These are phyloP conservation scores for Penicillium freii DNA, from an alignment of 2,329 filamentous ascomycete species.

Conservation along the genomic window DNA sequence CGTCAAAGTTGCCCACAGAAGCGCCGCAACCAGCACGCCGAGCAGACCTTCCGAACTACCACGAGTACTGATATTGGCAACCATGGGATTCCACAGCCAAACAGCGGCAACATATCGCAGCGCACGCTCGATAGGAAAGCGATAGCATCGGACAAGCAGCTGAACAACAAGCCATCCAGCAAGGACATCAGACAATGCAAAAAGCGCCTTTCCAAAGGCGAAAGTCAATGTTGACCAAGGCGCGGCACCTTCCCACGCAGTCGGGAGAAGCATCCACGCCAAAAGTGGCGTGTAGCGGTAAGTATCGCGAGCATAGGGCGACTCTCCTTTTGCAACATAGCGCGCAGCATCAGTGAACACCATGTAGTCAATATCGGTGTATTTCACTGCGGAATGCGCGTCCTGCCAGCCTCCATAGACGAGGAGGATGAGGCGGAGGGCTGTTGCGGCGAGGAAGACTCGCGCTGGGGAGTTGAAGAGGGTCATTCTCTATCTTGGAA, in stretches of 20 bases:
- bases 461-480: conserved; percentile 35
- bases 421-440: conserved; percentile 71
- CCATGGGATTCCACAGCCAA: conserved; percentile 97
- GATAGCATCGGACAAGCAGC: conserved; percentile 49
- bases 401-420: conserved; percentile 93
- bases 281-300: conserved; percentile 96
- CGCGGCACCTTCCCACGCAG: conserved; percentile 52
- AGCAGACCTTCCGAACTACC: conserved; percentile 91
- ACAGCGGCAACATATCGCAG: conserved; percentile 72
- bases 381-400: conserved; percentile 86
- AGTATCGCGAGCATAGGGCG: conserved; percentile 85
- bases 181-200: conserved; percentile 77
- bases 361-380: conserved; percentile 98
- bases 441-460: conserved; percentile 43
- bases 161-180: conserved; percentile 75
- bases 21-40: conserved; percentile 75
- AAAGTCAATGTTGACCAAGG: conserved; percentile 45
- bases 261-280: conserved; percentile 86
- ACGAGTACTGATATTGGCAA: conserved; percentile 90
- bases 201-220: conserved; percentile 82
- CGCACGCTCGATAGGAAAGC: conserved; percentile 56
- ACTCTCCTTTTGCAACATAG: conserved; percentile 64
- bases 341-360: conserved; percentile 96
- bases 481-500: conserved; percentile 9
- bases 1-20: conserved; percentile 77